These are phyloP conservation scores for Trichothecium roseum DNA, from an alignment of 2,329 filamentous ascomycete species.

Conservation along the genomic window DNA sequence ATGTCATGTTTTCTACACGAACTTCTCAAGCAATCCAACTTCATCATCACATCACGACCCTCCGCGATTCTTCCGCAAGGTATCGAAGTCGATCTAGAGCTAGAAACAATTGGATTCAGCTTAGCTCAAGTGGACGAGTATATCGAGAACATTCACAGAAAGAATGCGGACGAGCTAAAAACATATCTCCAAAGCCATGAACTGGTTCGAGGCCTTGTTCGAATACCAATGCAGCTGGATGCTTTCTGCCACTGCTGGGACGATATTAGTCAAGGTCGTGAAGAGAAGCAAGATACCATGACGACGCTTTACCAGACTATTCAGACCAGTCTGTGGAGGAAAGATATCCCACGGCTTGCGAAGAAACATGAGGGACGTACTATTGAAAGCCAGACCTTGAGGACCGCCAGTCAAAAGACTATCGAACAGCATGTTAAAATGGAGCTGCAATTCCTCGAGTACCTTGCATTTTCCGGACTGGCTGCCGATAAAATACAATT, in stretches of 20 bases:
- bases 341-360: too few species aligned
- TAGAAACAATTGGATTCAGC: conserved; percentile 29
- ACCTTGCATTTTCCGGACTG: conserved; percentile 24
- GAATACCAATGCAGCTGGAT: conserved; percentile 34
- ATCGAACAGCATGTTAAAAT: conserved; percentile 3
- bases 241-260: conserved; percentile 29
- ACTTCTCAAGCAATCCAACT: conserved; percentile 20
- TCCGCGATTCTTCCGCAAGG: conserved; percentile 7
- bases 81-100: conserved; percentile 19
- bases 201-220: conserved; percentile 23
- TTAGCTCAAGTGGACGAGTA: conserved; percentile 22
- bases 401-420: neutral
- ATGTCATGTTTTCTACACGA: conserved; percentile 13
- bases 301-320: conserved; percentile 23
- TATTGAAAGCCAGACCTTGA: conserved; percentile 9
- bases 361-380: conserved; percentile 10
- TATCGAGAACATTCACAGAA: conserved; percentile 10
- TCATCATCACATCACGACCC: conserved; percentile 30
- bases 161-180: conserved; percentile 12
- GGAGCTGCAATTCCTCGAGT: conserved; percentile 16
- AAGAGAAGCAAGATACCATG: conserved; percentile 20
- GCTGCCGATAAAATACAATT: conserved; percentile 22
- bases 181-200: conserved; percentile 19
- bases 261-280: conserved; percentile 2
- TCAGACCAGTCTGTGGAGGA: conserved; percentile 18